Percentiles rank a stretch among this genome's conserved stretches.
These are phyloP conservation scores for Fraxinus xanthoxyloides DNA, from an alignment of 305 asterid genomes.

Conservation along the genomic window DNA sequence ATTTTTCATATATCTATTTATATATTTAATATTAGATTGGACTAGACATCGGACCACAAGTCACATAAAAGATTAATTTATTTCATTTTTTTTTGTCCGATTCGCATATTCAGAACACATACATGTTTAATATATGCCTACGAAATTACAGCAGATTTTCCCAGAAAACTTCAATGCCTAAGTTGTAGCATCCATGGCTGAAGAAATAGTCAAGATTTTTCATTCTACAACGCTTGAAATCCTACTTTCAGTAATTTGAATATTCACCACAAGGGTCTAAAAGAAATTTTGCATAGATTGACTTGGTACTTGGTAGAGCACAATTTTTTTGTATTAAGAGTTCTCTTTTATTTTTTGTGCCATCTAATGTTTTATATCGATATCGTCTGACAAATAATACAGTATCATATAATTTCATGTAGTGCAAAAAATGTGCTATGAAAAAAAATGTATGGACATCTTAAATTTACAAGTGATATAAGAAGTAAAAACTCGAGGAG, in stretches of 20 bases:
- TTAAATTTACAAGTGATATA: not conserved
- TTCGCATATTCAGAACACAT: not conserved
- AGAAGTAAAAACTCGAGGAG: not conserved
- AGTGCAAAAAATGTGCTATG: not conserved
- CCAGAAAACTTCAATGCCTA: not conserved
- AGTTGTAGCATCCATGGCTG: not conserved
- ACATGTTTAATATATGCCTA: not conserved
- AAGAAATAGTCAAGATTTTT: not conserved
- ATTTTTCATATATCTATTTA: too few species aligned
- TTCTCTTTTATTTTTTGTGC: not conserved
- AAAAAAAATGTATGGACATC: not conserved
- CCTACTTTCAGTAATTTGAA: not conserved
- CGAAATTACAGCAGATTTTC: not conserved
- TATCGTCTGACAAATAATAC: not conserved
- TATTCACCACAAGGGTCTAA: not conserved
- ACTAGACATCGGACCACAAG: not conserved
- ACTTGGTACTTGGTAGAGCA: not conserved
- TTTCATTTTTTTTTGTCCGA: not conserved
- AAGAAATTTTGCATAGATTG: not conserved
- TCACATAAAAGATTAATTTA: not conserved
- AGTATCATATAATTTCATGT: not conserved
- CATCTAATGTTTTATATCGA: not conserved
- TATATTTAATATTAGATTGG: not conserved
- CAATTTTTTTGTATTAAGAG: not conserved
- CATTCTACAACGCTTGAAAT: not conserved